Percentiles rank a stretch among this genome's conserved stretches.
phyloP scores from a whole-genome alignment of 768 basidiomycete genomes.

The Lanmaoa pseudosensibilis region DNA sequence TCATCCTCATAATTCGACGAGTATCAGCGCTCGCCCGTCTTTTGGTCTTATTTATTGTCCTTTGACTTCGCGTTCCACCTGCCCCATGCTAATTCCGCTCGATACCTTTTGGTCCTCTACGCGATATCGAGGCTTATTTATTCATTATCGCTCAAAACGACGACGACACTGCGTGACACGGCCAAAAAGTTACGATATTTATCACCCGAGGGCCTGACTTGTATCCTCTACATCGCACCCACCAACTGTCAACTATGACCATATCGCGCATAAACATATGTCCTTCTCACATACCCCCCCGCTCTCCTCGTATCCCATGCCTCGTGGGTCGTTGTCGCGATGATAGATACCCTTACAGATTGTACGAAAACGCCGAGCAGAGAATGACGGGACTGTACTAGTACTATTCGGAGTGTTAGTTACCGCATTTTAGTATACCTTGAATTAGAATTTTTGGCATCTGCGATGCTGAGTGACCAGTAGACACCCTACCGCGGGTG shows the following conservation, averaged over 20 bases:
- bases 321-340: conserved; percentile 30
- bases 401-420: conserved; percentile 33
- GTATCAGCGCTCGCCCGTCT: neutral
- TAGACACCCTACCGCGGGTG: conserved; percentile 10
- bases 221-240: conserved; percentile 32
- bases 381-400: conserved; percentile 34
- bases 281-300: conserved; percentile 18
- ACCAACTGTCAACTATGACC: conserved; percentile 28
- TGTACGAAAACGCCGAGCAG: conserved; percentile 32
- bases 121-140: conserved; percentile 33
- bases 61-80: conserved; percentile 22
- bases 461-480: neutral
- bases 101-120: conserved; percentile 17
- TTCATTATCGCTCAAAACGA: conserved; percentile 30
- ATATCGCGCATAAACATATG: conserved; percentile 32
- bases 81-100: conserved; percentile 2
- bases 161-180: conserved; percentile 23
- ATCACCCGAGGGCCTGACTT: conserved; percentile 22
- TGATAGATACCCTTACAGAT: conserved; percentile 34
- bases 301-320: conserved; percentile 4
- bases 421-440: conserved; percentile 36
- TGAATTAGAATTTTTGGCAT: conserved; percentile 36
- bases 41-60: conserved; percentile 33
- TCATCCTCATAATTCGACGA: conserved; percentile 18
- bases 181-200: conserved; percentile 28